phyloP scores from a whole-genome alignment of 257 asterid genomes.

The Vinca minor region DNA sequence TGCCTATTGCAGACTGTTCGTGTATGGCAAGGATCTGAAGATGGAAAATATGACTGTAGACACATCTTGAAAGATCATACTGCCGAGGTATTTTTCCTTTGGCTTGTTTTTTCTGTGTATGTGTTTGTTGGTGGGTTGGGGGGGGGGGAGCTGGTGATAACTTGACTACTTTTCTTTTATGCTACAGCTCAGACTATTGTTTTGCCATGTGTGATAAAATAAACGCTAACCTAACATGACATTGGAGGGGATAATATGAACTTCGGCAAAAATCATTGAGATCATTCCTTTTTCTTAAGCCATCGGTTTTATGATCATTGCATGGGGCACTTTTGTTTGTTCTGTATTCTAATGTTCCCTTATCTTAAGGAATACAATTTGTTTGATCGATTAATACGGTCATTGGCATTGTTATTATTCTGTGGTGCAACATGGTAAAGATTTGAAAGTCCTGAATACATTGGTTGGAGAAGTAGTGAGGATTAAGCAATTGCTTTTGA shows the following conservation, averaged over 20 bases:
- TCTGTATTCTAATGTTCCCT: not conserved
- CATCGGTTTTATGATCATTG: not conserved
- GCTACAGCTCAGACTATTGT: not conserved
- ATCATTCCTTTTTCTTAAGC: too few species aligned
- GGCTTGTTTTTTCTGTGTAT: not conserved
- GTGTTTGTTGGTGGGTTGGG: too few species aligned
- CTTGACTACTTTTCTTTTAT: not conserved
- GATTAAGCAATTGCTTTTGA: too few species aligned
- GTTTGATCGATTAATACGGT: not conserved
- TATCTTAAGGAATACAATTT: not conserved
- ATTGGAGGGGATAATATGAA: not conserved
- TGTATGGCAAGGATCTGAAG: conserved; percentile 73
- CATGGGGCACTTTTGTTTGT: not conserved
- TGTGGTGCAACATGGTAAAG: not conserved
- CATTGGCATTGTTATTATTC: not conserved
- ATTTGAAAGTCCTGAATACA: not conserved
- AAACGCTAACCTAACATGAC: not conserved
- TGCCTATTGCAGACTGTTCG: conserved; percentile 80
- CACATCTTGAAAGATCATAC: conserved; percentile 81
- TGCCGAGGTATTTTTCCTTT: conserved; percentile 55
- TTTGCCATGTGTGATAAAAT: not conserved
- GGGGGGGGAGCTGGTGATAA: not conserved
- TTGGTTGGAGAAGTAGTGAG: not conserved
- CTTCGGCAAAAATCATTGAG: not conserved
- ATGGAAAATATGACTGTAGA: conserved; percentile 59